Base-by-base conservation (phyloP, 345 rosid genomes). In the Fremontodendron californicum region DNA sequence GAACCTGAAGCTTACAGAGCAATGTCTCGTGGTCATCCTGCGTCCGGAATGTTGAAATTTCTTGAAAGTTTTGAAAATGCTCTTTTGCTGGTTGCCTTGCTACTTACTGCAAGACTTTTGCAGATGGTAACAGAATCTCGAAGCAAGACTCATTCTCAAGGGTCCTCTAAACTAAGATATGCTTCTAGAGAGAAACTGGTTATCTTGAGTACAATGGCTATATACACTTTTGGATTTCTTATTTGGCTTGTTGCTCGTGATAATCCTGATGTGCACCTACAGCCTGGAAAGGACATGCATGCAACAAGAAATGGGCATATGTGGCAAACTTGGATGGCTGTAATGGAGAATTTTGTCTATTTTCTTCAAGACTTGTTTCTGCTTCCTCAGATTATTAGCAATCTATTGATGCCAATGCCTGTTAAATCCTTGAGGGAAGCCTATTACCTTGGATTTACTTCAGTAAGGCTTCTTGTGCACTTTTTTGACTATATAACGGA, bases 401-500 rank as follows among this genome's bases (percentile, higher is more conserved):
- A 72, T 33, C 18, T 57, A 39, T 39, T 33, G 27, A 51, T 13
- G 27, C 33, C 25, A 31, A 18, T 35, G 39, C 75, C 31, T 72
- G 63, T 37, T 55, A 72, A 52, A 12, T 72, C 46, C 75, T 35
- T 72, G 64, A 72, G 16, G n/a, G 19, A 52, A 72, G 29, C 63
- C 45, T 72, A 72, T 55, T 72, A 37, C 63, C 33, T 72, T 21
- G 48, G 61, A 33, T 54, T 72, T 37, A 39, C 64, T 12, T 37
- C 48, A 37, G 25, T 52, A 19, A 51, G 45, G 75, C 46, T 51
- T 25, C 9, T 54, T 35, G 63, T 39, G 75, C 45, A 31, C 19
- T 33, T 11, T 13, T 19, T 72, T 33, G 27, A 72, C 40, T 1
- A 72, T 54, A 21, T 13, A 33, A 72, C 11, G 43, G 63, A 52